Conservation (phyloP, 140 eudicot species). For the Anethum foeniculum region DNA sequence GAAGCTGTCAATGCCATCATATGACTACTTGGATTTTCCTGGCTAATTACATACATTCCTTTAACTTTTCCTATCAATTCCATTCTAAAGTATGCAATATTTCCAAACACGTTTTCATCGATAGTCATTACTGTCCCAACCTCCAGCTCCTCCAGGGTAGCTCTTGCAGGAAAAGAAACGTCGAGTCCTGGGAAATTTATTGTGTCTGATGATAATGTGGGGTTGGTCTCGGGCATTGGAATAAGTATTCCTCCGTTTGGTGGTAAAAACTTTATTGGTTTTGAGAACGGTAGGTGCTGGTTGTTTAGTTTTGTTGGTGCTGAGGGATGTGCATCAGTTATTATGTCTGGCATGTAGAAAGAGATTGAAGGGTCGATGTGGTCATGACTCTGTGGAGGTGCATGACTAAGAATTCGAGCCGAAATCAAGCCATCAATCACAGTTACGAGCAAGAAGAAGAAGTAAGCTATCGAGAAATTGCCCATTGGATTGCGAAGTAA, state of each 20-base stretch:
- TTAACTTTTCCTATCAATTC: constrained; percentile 32
- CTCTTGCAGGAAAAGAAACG: constrained; percentile 25
- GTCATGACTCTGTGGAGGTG: constrained; percentile 15
- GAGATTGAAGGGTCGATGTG: constrained; percentile 22
- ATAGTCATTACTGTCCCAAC: constrained; percentile 35
- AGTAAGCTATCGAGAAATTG: constrained; percentile 26
- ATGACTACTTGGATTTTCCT: constrained; percentile 32
- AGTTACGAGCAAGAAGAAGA: constrained; percentile 30
- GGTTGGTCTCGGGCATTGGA: constrained; percentile 12
- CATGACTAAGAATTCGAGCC: constrained; percentile 30
- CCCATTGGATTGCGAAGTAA: not conserved
- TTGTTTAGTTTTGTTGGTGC: constrained; percentile 19
- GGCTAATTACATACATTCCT: constrained; percentile 47
- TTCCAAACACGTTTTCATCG: constrained; percentile 35
- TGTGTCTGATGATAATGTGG: constrained; percentile 19
- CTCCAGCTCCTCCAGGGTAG: constrained; percentile 37
- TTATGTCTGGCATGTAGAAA: constrained; percentile 45
- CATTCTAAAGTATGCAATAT: constrained; percentile 20
- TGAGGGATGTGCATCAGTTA: constrained; percentile 20
- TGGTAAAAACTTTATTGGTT: constrained; percentile 38
- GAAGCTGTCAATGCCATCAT: constrained; percentile 54
- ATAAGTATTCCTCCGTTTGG: constrained; percentile 27
- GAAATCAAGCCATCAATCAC: constrained; percentile 22
- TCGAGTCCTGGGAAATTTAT: constrained; percentile 25
- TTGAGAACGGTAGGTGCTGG: constrained; percentile 25